Base-by-base conservation (phyloP, 1,284 basidiomycete genomes). In the Bondarzewia mesenterica region DNA sequence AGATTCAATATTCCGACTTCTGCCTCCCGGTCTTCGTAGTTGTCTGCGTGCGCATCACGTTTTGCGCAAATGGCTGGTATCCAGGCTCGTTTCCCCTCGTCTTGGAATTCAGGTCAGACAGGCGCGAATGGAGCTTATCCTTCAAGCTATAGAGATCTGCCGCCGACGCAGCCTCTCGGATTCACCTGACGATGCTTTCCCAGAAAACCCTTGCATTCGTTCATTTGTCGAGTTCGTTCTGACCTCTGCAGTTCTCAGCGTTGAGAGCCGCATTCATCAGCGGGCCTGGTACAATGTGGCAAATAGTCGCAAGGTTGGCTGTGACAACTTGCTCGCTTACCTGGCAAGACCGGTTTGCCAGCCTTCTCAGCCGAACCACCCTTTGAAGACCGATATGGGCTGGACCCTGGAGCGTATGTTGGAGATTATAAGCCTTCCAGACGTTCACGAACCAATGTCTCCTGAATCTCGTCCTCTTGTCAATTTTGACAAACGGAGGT, bases 401-500 rank as follows among this genome's bases (percentile, higher is more conserved):
- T 91, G 88, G 87, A 63, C 89, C 38, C 62, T 90, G 50, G 88
- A 91, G 61, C 77, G 85, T 42, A 74, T 90, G 60, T 65, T 90
- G 21, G 88, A 90, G 61, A 70, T 90, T 32, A 76, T 88, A 50
- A 80, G 80, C 39, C 73, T 82, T 48, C 80, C 84, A 3, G 86
- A 90, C 58, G 70, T 80, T n/a, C 63, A 86, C n/a, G 74, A 80
- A 44, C 21, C 45, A 15, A 12, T 15, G 5, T 70, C 77, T 14
- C 59, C 69, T 15, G 70, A 73, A 35, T 77, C 78, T 52, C 69
- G 70, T 20, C 71, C 67, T 35, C 73, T 89, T 35, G 74, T 91
- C 46, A 89, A 89, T 58, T 79, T 89, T 54, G 84, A 89, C 54
- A 90, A 90, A 60, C 76, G 88, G 53, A 77, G 88, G 86, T 87